These are phyloP conservation scores for Trypanosoma caninum DNA, from an alignment of 208 protist genomes.

Conservation along the genomic window DNA sequence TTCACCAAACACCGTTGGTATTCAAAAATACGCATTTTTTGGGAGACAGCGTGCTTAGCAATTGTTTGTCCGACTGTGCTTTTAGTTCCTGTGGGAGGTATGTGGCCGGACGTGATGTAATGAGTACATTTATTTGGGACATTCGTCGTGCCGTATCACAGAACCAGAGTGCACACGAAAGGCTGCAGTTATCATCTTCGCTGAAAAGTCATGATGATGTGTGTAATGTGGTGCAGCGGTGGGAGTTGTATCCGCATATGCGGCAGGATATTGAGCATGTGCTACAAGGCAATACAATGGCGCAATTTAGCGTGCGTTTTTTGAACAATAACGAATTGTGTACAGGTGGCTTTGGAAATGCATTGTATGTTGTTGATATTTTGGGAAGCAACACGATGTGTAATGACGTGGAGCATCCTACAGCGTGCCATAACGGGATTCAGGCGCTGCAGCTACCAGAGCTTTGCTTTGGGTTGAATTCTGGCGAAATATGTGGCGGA, in stretches of 20 bases:
- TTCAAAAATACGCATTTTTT: conserved; percentile 52
- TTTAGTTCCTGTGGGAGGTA: conserved; percentile 83
- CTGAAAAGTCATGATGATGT: conserved; percentile 10
- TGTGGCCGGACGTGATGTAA: conserved; percentile 75
- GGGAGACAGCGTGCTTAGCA: conserved; percentile 41
- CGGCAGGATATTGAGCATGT: conserved; percentile 56
- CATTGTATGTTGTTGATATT: conserved; percentile 70
- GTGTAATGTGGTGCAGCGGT: conserved; percentile 44
- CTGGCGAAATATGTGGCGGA: conserved; percentile 25
- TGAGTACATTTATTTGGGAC: conserved; percentile 82
- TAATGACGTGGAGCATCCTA: not conserved
- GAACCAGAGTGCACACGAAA: not conserved
- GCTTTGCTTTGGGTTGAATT: no score
- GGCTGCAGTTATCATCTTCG: conserved; percentile 1
- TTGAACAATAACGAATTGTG: conserved; percentile 47
- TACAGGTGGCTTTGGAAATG: conserved; percentile 73
- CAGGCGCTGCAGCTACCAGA: conserved; percentile 50
- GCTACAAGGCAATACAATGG: conserved; percentile 65
- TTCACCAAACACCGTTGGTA: conserved; percentile 50
- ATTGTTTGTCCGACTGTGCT: conserved; percentile 71
- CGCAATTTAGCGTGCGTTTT: conserved; percentile 74
- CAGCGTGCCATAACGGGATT: conserved; percentile 12
- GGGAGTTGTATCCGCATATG: conserved; percentile 75
- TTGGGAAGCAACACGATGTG: conserved; percentile 5
- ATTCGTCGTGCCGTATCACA: conserved; percentile 44